Conservation (phyloP, 225 moss, liverwort and hornwort species). For the Ulota crispa region DNA sequence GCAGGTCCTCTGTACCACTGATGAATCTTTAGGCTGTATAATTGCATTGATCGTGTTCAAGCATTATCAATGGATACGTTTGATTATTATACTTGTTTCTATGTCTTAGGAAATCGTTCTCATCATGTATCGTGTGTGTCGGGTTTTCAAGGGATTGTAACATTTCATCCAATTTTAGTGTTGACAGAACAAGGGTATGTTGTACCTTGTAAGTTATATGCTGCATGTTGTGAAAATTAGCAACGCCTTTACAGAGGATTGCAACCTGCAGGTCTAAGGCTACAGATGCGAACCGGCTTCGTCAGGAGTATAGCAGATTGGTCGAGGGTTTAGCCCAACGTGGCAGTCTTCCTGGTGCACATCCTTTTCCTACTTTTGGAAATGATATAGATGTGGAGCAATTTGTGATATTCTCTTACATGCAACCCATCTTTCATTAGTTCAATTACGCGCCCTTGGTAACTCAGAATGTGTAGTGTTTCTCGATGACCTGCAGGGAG, state of each 20-base stretch:
- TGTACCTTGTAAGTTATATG: neutral
- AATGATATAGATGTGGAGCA: neutral
- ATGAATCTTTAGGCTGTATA: neutral
- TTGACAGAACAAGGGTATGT: neutral
- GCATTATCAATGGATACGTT: neutral
- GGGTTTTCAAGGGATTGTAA: constrained; percentile 2
- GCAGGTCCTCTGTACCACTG: neutral
- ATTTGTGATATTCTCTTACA: neutral
- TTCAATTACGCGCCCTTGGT: neutral
- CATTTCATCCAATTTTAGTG: neutral
- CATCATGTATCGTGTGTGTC: neutral
- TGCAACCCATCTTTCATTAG: neutral
- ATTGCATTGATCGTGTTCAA: neutral
- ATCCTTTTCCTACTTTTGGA: constrained; percentile 4
- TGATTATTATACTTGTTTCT: neutral
- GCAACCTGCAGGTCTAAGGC: constrained; percentile 77
- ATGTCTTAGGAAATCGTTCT: constrained; percentile 12
- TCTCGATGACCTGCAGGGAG: constrained; percentile 55
- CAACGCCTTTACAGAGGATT: constrained; percentile 16
- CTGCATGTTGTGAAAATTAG: constrained; percentile 16
- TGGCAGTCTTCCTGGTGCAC: constrained; percentile 73
- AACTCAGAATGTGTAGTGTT: constrained; percentile 5
- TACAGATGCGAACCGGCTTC: constrained; percentile 92
- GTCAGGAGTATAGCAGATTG: constrained; percentile 88
- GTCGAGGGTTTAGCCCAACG: constrained; percentile 97